A percentile compares a stretch with the other conserved stretches of the same genome.
These are phyloP conservation scores for Angomonas deanei DNA, from an alignment of 208 protist species.

Conservation along the genomic window DNA sequence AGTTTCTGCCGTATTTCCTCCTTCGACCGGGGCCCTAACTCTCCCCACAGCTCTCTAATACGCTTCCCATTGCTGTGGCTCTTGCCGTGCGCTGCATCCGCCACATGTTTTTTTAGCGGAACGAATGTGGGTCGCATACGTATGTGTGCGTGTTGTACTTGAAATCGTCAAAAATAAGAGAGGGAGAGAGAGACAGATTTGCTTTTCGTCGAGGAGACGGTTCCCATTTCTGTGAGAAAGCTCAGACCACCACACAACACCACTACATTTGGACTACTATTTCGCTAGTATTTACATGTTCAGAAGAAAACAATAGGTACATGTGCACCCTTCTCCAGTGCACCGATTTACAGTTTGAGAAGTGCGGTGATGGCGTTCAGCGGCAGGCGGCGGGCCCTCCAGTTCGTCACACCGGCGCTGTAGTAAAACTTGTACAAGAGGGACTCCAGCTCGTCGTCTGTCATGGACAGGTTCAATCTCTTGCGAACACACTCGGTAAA, in stretches of 20 bases:
- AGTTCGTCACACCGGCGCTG: constrained; percentile 45
- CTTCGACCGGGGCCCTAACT: neutral
- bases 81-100: no score
- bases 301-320: neutral
- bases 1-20: neutral
- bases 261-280: no score
- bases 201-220: no score
- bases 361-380: constrained; percentile 61
- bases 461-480: constrained; percentile 57
- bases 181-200: no score
- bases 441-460: constrained; percentile 59
- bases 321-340: neutral
- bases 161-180: no score
- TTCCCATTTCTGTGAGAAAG: no score
- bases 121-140: no score
- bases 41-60: neutral
- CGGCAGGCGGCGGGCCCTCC: constrained; percentile 54
- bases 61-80: neutral
- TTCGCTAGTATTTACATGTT: neutral
- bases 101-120: no score
- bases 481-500: constrained; percentile 53
- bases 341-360: constrained; percentile 33
- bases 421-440: constrained; percentile 86
- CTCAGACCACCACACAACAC: no score
- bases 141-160: no score